phyloP scores from a whole-genome alignment of 2,329 filamentous ascomycete species.

The Cercospora janseana region DNA sequence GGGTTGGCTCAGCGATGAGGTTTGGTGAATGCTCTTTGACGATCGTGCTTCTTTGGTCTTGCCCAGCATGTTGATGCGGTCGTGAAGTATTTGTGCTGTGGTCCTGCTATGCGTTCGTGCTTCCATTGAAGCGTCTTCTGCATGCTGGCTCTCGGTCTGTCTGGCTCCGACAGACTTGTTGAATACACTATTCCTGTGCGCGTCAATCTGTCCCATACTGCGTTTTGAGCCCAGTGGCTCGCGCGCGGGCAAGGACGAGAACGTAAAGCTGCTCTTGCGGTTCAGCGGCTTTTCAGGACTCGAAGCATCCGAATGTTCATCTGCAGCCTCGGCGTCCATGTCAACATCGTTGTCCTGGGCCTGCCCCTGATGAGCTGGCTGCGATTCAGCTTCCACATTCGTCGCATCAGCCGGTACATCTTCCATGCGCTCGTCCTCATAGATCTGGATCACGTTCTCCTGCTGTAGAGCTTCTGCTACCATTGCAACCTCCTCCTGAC shows the following conservation, averaged over 20 bases:
- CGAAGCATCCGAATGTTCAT: constrained; percentile 49
- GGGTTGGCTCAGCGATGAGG: constrained; percentile 35
- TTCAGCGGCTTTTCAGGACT: constrained; percentile 74
- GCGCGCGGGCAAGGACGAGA: constrained; percentile 85
- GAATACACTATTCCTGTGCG: constrained; percentile 66
- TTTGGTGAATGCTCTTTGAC: constrained; percentile 41
- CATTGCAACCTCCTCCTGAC: constrained; percentile 21
- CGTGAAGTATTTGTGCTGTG: constrained; percentile 88
- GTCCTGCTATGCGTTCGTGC: constrained; percentile 73
- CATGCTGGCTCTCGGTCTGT: constrained; percentile 58
- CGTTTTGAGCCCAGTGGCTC: constrained; percentile 84
- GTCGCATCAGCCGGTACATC: constrained; percentile 16
- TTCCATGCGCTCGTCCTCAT: constrained; percentile 21
- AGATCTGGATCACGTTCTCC: constrained; percentile 17
- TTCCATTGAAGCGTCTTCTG: constrained; percentile 48
- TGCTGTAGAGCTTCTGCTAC: constrained; percentile 33
- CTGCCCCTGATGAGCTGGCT: constrained; percentile 31
- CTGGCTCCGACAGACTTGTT: constrained; percentile 69
- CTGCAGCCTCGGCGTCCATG: constrained; percentile 43
- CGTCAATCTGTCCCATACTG: constrained; percentile 75
- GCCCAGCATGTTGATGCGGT: constrained; percentile 78
- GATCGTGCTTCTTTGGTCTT: constrained; percentile 51
- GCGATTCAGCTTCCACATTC: constrained; percentile 22
- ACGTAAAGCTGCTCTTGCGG: constrained; percentile 92
- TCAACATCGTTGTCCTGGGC: constrained; percentile 38